Conservation (phyloP, 1,139 yeast species). For the Taphrina sp. region DNA sequence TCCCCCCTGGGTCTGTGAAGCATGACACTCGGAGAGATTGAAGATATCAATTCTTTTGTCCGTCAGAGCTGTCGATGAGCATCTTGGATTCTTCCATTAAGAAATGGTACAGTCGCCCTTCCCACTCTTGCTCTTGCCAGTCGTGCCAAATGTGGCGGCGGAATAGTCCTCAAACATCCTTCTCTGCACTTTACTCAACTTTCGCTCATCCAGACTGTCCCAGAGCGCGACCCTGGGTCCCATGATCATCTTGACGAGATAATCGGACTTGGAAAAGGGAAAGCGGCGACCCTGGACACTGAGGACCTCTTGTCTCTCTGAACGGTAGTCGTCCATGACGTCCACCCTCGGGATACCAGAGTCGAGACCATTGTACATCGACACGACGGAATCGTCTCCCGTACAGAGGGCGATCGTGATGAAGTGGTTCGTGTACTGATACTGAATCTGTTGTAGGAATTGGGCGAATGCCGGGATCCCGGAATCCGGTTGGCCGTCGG, state of each 20-base stretch:
- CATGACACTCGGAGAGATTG: too few species aligned
- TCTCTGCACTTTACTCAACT: conserved; percentile 15
- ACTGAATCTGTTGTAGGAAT: conserved; percentile 4
- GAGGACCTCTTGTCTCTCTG: conserved; percentile 8
- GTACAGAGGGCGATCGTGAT: conserved; percentile 29
- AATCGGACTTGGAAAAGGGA: conserved; percentile 28
- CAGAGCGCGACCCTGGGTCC: conserved; percentile 23
- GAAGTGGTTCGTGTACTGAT: conserved; percentile 8
- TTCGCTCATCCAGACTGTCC: conserved; percentile 28
- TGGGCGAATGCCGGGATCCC: conserved; percentile 24
- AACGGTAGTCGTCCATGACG: conserved; percentile 27
- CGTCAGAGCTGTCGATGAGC: too few species aligned
- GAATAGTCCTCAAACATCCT: conserved; percentile 29
- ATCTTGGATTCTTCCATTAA: too few species aligned
- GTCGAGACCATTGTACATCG: conserved; percentile 24
- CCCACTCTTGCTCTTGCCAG: conserved; percentile 12
- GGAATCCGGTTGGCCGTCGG: conserved; percentile 29
- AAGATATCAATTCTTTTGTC: too few species aligned
- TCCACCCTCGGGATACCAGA: conserved; percentile 15
- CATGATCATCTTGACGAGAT: conserved; percentile 26
- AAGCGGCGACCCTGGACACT: conserved; percentile 13
- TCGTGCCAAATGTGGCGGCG: conserved; percentile 12
- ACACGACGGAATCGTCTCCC: conserved; percentile 26
- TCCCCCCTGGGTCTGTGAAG: too few species aligned
- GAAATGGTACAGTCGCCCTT: conserved; percentile 17